These are phyloP conservation scores for Begonia peltatifolia DNA, from an alignment of 306 rosid species.

Conservation along the genomic window DNA sequence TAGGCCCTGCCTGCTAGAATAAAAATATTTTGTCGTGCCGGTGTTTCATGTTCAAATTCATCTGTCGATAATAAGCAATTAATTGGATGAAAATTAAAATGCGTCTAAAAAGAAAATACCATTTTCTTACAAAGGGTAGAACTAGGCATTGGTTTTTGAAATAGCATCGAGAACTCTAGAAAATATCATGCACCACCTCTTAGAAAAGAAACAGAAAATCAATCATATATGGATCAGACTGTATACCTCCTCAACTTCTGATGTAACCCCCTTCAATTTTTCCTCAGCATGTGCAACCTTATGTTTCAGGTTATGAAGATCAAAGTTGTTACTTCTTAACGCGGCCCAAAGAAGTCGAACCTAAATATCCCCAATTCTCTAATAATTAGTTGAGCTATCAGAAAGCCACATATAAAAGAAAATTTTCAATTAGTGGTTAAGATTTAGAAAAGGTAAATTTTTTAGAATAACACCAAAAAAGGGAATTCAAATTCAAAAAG, in stretches of 20 bases:
- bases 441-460: too few species aligned
- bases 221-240: neutral
- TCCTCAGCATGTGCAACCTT: constrained; percentile 49
- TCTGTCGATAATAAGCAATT: too few species aligned
- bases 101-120: too few species aligned
- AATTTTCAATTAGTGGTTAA: neutral
- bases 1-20: neutral
- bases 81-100: too few species aligned
- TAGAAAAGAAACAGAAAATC: neutral
- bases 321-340: constrained; percentile 66
- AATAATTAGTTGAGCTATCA: constrained; percentile 32
- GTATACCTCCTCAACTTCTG: constrained; percentile 49
- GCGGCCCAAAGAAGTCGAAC: constrained; percentile 65
- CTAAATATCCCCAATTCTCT: constrained; percentile 37
- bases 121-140: too few species aligned
- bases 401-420: constrained; percentile 1
- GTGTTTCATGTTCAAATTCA: neutral
- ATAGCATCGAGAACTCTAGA: neutral
- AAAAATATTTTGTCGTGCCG: neutral
- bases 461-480: neutral
- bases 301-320: constrained; percentile 48
- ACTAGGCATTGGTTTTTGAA: neutral
- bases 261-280: constrained; percentile 28
- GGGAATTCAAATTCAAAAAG: neutral
- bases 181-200: neutral